Evolutionary conservation across 805 yeast genomes (phyloP).

Genomic region (Nakazawaea pomicola): DNA sequence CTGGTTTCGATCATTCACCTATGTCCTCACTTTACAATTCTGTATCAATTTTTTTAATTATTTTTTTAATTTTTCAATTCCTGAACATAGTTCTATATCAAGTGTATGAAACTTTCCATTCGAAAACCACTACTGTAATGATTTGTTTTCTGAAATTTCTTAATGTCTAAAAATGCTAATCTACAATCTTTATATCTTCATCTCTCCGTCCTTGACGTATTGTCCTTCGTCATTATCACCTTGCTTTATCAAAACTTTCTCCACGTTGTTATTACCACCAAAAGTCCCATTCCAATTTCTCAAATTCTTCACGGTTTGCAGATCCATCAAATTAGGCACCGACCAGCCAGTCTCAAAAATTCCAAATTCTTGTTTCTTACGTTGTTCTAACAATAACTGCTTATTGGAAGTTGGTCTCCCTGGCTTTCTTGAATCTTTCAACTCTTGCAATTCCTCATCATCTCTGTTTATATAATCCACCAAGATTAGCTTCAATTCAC

Average conservation of each 20-base stretch:
- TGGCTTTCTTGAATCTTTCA: slow-evolving; percentile 65
- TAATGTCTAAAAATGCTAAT: background rate
- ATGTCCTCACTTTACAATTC: too few relatives aligned
- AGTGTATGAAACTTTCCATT: background rate
- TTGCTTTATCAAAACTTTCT: slow-evolving; percentile 35
- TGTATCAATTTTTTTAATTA: too few relatives aligned
- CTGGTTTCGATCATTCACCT: too few relatives aligned
- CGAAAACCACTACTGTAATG: background rate
- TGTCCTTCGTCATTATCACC: too few relatives aligned
- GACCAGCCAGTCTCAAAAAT: slow-evolving; percentile 64
- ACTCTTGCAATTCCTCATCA: slow-evolving; percentile 66
- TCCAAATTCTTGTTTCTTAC: slow-evolving; percentile 53
- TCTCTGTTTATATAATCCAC: slow-evolving; percentile 61
- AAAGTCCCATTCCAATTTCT: slow-evolving; percentile 77
- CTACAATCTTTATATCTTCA: background rate
- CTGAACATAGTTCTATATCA: background rate
- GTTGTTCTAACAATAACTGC: slow-evolving; percentile 62
- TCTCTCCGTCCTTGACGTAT: background rate
- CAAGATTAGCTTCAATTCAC: slow-evolving; percentile 58
- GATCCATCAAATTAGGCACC: slow-evolving; percentile 68
- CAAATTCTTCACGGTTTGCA: slow-evolving; percentile 51
- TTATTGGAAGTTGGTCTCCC: slow-evolving; percentile 78
- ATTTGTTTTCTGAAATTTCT: background rate
- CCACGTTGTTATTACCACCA: slow-evolving; percentile 69
- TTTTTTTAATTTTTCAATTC: background rate